These are phyloP conservation scores for Fusarium secorum DNA, from an alignment of 2,329 filamentous ascomycete genomes.

Conservation along the genomic window DNA sequence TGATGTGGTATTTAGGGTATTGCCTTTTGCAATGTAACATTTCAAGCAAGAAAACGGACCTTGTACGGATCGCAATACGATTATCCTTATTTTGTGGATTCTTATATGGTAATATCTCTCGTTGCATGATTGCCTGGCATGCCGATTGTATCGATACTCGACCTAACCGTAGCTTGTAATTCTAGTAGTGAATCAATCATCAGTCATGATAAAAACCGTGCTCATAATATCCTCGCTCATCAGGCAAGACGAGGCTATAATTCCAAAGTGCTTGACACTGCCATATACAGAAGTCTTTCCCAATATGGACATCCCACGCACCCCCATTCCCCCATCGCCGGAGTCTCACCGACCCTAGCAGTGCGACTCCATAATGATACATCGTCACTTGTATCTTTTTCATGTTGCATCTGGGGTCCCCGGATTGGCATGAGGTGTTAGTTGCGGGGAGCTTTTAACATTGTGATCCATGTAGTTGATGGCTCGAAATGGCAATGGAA, in stretches of 20 bases:
- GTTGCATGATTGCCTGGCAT: not conserved
- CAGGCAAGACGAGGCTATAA: not conserved
- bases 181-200: not conserved
- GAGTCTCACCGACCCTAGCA: conserved; percentile 13
- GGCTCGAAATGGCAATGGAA: not conserved
- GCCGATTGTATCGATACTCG: not conserved
- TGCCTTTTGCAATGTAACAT: not conserved
- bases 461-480: not conserved
- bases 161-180: not conserved
- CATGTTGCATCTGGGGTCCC: conserved; percentile 35
- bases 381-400: not conserved
- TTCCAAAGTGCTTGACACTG: conserved; percentile 10
- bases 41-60: not conserved
- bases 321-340: conserved; percentile 9
- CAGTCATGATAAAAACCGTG: too few relatives aligned
- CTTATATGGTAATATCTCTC: not conserved
- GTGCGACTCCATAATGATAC: not conserved
- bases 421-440: conserved; percentile 23
- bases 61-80: not conserved
- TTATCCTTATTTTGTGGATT: not conserved
- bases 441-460: not conserved
- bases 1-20: not conserved
- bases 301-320: conserved; percentile 5
- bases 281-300: conserved; percentile 16
- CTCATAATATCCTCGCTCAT: not conserved